A percentile compares a stretch with the other conserved stretches of the same genome.
Conservation (phyloP, 495 filamentous ascomycete species). For the Podospora appendiculata region DNA sequence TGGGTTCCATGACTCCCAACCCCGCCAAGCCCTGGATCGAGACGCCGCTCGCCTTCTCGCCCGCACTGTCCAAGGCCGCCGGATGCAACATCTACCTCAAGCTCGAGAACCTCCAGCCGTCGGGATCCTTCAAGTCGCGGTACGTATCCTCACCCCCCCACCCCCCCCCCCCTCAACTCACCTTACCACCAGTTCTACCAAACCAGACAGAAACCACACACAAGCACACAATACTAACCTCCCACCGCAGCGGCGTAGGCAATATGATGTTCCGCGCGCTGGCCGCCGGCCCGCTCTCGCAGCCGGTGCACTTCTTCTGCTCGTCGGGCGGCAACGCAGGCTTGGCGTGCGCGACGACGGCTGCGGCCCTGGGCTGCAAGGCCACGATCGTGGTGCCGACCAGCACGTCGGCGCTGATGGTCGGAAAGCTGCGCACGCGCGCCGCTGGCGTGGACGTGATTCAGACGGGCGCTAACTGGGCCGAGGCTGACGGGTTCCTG, state of each 20-base stretch:
- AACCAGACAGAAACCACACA: too few species aligned
- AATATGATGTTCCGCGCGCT: conserved; percentile 57
- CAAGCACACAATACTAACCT: background rate
- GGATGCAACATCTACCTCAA: conserved; percentile 85
- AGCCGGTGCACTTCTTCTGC: conserved; percentile 71
- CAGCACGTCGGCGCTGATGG: conserved; percentile 61
- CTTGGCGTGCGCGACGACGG: conserved; percentile 79
- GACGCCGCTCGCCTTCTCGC: conserved; percentile 65
- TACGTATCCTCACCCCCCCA: too few species aligned
- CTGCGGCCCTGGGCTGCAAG: conserved; percentile 55
- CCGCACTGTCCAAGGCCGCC: conserved; percentile 58
- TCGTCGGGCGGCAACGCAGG: conserved; percentile 88
- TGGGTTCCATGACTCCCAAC: conserved; percentile 30
- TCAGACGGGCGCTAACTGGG: conserved; percentile 64
- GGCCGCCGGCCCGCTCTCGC: conserved; percentile 25
- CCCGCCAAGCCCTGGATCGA: conserved; percentile 55
- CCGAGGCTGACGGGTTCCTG: conserved; percentile 69
- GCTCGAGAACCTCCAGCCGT: conserved; percentile 86
- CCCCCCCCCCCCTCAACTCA: too few species aligned
- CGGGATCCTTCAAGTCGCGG: conserved; percentile 91
- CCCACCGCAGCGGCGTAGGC: conserved; percentile 55
- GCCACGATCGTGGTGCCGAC: conserved; percentile 78
- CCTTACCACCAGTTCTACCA: too few species aligned
- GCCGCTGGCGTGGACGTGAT: conserved; percentile 53
- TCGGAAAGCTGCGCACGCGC: conserved; percentile 56